Conservation (phyloP, 75 land plant species). For the Picea glauca region DNA sequence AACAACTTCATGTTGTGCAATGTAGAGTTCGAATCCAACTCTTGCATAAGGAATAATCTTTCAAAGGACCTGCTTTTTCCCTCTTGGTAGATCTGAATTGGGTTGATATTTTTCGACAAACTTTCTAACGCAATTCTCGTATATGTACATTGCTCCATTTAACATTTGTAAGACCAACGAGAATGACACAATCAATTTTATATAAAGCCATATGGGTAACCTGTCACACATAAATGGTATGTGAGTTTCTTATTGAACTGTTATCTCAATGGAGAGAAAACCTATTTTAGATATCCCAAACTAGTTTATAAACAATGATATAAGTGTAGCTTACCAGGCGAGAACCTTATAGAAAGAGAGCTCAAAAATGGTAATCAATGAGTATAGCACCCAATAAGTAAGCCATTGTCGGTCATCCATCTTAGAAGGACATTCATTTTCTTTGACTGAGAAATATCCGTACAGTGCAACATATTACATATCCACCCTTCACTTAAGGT, state of each 20-base stretch:
- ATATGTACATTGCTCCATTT: slow-evolving; percentile 41
- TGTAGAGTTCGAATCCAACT: slow-evolving; percentile 50
- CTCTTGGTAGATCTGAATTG: slow-evolving; percentile 16
- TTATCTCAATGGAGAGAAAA: not conserved
- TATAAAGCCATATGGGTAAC: slow-evolving; percentile 44
- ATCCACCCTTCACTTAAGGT: not conserved
- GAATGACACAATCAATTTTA: slow-evolving; percentile 22
- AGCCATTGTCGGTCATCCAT: slow-evolving; percentile 51
- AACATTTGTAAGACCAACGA: slow-evolving; percentile 44
- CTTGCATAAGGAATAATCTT: slow-evolving; percentile 71
- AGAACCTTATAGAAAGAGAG: slow-evolving; percentile 19
- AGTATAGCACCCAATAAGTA: slow-evolving; percentile 54
- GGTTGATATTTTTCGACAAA: not conserved
- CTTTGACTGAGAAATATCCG: slow-evolving; percentile 42
- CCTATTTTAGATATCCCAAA: not conserved
- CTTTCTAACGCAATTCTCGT: slow-evolving; percentile 25
- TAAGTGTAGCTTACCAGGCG: slow-evolving; percentile 28
- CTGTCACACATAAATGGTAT: slow-evolving; percentile 15
- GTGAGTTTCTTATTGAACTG: no score
- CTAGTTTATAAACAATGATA: not conserved
- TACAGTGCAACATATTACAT: not conserved
- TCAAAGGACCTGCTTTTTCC: slow-evolving; percentile 39
- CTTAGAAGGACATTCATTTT: slow-evolving; percentile 37
- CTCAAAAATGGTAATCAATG: slow-evolving; percentile 38
- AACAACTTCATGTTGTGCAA: slow-evolving; percentile 51